phyloP scores from a whole-genome alignment of 345 rosid genomes.

The Hibiscus syriacus region DNA sequence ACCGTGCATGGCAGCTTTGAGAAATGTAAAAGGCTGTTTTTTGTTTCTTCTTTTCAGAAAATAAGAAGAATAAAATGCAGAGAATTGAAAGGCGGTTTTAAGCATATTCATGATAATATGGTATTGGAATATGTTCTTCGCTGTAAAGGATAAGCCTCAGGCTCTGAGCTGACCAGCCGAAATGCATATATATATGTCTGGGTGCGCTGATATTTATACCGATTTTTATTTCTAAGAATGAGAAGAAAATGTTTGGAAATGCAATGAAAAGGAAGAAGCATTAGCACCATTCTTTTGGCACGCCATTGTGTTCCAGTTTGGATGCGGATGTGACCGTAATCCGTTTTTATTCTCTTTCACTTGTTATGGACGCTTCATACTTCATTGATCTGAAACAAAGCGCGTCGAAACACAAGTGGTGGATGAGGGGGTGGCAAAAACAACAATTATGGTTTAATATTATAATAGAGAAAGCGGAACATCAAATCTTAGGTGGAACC shows the following conservation, averaged over 20 bases:
- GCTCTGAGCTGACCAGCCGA: no score
- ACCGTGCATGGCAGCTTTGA: neutral
- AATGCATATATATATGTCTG: no score
- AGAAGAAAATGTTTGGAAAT: no score
- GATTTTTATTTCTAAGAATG: no score
- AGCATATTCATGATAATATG: neutral
- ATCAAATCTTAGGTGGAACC: constrained; percentile 16
- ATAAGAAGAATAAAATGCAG: neutral
- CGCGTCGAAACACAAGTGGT: no score
- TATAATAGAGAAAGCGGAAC: no score
- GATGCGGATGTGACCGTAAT: neutral
- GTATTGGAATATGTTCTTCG: constrained; percentile 14
- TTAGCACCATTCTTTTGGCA: constrained; percentile 1
- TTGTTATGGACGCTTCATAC: no score
- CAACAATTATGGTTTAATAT: no score
- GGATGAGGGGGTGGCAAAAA: no score
- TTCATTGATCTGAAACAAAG: no score
- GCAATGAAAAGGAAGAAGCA: neutral
- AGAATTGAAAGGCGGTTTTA: neutral
- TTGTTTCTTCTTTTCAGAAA: neutral
- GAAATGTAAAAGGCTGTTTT: neutral
- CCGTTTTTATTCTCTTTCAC: no score
- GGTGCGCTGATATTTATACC: no score
- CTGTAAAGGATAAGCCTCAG: neutral
- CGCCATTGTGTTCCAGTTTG: neutral